A percentile compares a stretch with the other conserved stretches of the same genome.
Evolutionary conservation across 2,329 filamentous ascomycete genomes (phyloP).

Genomic region (Colletotrichum phormii): DNA sequence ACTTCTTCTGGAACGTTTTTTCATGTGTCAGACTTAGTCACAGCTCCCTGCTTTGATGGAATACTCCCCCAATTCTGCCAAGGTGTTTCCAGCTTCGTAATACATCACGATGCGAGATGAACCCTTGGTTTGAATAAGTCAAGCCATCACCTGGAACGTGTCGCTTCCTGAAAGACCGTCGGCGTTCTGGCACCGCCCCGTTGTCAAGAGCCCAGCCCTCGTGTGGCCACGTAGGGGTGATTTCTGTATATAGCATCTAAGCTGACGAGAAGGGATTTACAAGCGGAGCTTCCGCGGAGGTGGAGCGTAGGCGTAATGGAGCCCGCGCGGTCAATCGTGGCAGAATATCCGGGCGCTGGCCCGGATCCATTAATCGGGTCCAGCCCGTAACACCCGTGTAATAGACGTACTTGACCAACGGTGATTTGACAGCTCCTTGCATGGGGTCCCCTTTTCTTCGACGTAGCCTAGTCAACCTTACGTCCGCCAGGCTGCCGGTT

Average conservation of each 20-base stretch:
- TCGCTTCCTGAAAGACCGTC: background rate
- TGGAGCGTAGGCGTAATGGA: too few species aligned
- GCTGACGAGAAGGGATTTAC: too few species aligned
- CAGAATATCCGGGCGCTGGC: too few species aligned
- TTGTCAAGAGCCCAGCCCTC: too few species aligned
- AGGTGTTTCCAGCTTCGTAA: background rate
- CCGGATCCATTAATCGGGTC: too few species aligned
- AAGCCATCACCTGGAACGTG: background rate
- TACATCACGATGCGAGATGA: background rate
- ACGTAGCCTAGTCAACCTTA: background rate
- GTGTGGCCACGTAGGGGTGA: too few species aligned
- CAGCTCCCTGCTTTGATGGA: background rate
- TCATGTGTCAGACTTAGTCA: background rate
- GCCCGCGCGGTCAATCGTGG: too few species aligned
- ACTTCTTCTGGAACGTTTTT: background rate
- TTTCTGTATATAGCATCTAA: too few species aligned
- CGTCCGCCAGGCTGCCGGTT: background rate
- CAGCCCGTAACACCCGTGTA: too few species aligned
- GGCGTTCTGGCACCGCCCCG: background rate
- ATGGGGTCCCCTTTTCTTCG: background rate
- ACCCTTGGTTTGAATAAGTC: background rate
- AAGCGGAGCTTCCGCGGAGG: too few species aligned
- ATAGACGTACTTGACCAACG: background rate
- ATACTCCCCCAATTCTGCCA: background rate
- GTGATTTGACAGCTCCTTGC: background rate